These are phyloP conservation scores for Phytopythium boreale DNA, from an alignment of 352 stramenopile species.

Conservation along the genomic window DNA sequence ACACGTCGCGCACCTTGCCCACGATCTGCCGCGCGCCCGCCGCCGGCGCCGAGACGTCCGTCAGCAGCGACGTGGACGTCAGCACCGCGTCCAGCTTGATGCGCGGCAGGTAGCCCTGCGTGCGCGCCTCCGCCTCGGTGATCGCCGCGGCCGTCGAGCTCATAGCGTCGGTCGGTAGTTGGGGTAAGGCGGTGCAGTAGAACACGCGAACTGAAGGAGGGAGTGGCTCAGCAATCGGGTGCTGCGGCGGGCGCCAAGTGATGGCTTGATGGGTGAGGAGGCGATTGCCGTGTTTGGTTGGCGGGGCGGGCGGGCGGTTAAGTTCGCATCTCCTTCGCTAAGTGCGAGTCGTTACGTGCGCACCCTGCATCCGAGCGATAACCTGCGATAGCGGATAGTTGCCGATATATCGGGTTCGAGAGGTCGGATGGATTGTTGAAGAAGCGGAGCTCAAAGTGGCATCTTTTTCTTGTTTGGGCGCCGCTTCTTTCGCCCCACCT, in stretches of 20 bases:
- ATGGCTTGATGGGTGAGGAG: background rate
- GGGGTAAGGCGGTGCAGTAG: background rate
- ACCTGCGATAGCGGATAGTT: background rate
- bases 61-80: slow-evolving; percentile 54
- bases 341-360: background rate
- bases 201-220: background rate
- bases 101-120: slow-evolving; percentile 59
- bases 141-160: slow-evolving; percentile 17
- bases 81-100: slow-evolving; percentile 46
- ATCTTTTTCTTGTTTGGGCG: too few species aligned
- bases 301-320: background rate
- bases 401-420: background rate
- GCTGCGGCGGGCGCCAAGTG: too few species aligned
- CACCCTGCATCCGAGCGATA: background rate
- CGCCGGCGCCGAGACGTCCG: slow-evolving; percentile 30
- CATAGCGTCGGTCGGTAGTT: slow-evolving; percentile 22
- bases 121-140: slow-evolving; percentile 59
- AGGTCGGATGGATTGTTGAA: background rate
- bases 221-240: background rate
- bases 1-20: slow-evolving; percentile 92
- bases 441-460: background rate
- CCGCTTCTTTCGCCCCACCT: too few species aligned
- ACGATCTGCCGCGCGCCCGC: slow-evolving; percentile 54
- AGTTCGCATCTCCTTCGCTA: background rate
- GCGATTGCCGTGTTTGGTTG: background rate